Evolutionary conservation across 495 filamentous ascomycete species (phyloP).

Genomic region (Aspergillus biplanus): DNA sequence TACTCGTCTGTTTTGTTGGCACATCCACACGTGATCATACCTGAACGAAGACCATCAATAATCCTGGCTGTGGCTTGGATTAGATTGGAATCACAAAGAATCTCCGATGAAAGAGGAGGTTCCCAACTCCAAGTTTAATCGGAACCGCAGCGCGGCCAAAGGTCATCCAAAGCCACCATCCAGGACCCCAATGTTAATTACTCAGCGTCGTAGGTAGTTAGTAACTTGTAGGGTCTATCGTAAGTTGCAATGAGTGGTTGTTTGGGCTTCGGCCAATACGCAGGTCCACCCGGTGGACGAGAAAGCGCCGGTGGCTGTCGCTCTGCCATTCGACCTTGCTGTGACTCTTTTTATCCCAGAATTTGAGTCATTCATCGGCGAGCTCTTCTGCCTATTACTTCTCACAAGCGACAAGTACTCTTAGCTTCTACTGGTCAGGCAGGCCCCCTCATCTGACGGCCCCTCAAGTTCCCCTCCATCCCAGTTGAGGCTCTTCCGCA

Average conservation of each 20-base stretch:
- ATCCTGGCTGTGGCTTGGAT: too few relatives aligned
- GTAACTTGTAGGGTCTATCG: too few relatives aligned
- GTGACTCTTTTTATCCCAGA: neutral
- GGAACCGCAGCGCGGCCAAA: too few relatives aligned
- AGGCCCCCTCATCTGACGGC: neutral
- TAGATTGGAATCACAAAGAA: too few relatives aligned
- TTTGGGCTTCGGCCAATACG: slow-evolving; percentile 1
- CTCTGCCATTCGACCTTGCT: neutral
- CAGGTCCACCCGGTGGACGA: slow-evolving; percentile 2
- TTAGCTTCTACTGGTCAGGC: slow-evolving; percentile 10
- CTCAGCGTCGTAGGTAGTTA: neutral
- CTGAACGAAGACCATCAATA: too few relatives aligned
- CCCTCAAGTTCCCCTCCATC: slow-evolving; percentile 20
- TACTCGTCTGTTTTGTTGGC: slow-evolving; percentile 1
- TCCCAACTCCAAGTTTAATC: too few relatives aligned
- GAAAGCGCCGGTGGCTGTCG: neutral
- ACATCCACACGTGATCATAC: neutral
- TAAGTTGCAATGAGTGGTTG: neutral
- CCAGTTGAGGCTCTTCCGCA: slow-evolving; percentile 22
- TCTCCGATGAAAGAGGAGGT: too few relatives aligned
- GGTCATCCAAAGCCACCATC: too few relatives aligned
- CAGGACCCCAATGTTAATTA: neutral
- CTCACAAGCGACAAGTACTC: slow-evolving; percentile 2
- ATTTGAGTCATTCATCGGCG: neutral
- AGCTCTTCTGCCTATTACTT: neutral